Base-by-base conservation (phyloP, 192 early-diverging fungal species). In the Coemansia sp. region DNA sequence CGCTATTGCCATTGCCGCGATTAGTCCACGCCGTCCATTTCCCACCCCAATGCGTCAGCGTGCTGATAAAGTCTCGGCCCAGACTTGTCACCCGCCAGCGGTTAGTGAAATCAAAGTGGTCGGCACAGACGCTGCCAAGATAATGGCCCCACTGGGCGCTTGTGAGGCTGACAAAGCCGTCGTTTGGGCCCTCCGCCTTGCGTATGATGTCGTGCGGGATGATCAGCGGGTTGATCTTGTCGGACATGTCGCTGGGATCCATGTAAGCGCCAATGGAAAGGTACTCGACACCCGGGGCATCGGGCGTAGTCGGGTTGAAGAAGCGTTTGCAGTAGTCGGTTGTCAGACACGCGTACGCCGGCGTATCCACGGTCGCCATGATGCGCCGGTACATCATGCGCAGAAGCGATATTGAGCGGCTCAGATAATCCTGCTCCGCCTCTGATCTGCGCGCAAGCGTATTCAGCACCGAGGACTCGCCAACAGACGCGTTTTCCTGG, bases 111-210 rank as follows among this genome's bases (percentile, higher is more conserved):
- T 93, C 93, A 92, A 93, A 98, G 75, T 98, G 94, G 64, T 96
- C 92, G 19, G 90, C 89, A 46, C 88, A 76, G 9, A 95, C 86
- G 13, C 91, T 91, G 51, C 90, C 89, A 46, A 94, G 73, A 67
- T 95, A 95, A 48, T 88, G 74, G 11, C 96, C 96, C 96, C 94
- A 98, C 70, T 85, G 85, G 5, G 96, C 95, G 70, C 89, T 91
- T 11, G 86, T 71, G 4, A 93, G 65, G 40, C 88, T 90, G 13
- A 98, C 96, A 62, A 98, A 79, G 8, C 96, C 96, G 78, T 98
- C 96, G 74, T 98, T 98, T 0, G 88, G 86, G 3, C 95, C 96
- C 69, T 96, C 96, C 11, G 86, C 85, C 14, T 80, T 76, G 41
- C 85, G 78, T 50, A 98, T 89, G 41, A 97, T 86, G 51, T 91